These are phyloP conservation scores for Phoma sp. DNA, from an alignment of 2,329 filamentous ascomycete genomes.

Conservation along the genomic window DNA sequence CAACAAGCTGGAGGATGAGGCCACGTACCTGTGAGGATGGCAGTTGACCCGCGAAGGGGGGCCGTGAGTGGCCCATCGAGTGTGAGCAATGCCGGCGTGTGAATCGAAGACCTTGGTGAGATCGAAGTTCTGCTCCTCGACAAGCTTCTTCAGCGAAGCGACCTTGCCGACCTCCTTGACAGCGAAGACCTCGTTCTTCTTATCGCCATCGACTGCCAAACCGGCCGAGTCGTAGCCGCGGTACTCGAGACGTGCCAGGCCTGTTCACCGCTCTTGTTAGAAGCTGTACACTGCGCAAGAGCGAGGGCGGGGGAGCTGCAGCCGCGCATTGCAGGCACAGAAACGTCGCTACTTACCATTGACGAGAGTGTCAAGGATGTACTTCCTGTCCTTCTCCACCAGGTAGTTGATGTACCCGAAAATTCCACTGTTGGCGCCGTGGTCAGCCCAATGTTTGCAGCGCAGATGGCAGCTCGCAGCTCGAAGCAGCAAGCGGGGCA, in stretches of 20 bases:
- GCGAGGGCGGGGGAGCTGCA: not conserved
- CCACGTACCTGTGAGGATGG: slow-evolving; percentile 89
- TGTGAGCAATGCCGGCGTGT: slow-evolving; percentile 98
- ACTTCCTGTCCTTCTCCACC: slow-evolving; percentile 97
- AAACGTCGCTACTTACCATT: slow-evolving; percentile 70
- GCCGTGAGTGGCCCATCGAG: slow-evolving; percentile 97
- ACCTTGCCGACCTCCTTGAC: slow-evolving; percentile 99
- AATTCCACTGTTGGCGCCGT: slow-evolving; percentile 70
- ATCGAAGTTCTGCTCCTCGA: slow-evolving; percentile 82
- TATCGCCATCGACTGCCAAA: slow-evolving; percentile 94
- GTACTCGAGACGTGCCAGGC: slow-evolving; percentile 94
- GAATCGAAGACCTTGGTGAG: slow-evolving; percentile 94
- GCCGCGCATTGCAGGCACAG: slow-evolving; percentile 4
- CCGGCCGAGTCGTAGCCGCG: slow-evolving; percentile 98
- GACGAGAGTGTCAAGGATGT: slow-evolving; percentile 92
- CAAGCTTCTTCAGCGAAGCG: slow-evolving; percentile 91
- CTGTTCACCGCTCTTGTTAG: slow-evolving; percentile 52
- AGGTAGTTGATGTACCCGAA: slow-evolving; percentile 99
- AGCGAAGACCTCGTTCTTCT: slow-evolving; percentile 96
- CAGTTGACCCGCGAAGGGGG: slow-evolving; percentile 93
- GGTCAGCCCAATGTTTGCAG: slow-evolving; percentile 25
- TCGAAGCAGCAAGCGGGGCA: slow-evolving; percentile 27
- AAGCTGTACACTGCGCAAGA: not conserved
- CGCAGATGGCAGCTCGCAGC: not conserved
- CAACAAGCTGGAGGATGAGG: slow-evolving; percentile 51